Conservation (phyloP, 805 yeast genomes). For the Kuraishia piskuri region DNA sequence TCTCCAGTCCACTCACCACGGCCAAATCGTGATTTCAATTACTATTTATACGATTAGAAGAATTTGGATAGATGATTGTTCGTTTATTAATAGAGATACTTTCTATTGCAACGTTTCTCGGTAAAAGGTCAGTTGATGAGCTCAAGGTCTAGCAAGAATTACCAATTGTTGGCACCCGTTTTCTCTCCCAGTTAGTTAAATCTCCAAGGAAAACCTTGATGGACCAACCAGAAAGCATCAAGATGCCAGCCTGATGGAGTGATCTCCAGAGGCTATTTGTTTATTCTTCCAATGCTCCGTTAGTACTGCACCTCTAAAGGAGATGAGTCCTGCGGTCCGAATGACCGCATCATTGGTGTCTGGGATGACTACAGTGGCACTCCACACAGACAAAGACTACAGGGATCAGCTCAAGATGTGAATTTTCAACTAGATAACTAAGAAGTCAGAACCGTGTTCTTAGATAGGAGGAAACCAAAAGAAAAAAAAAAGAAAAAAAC, state of each 20-base stretch:
- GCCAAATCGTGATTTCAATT: constrained; percentile 4
- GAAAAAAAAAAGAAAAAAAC: background rate
- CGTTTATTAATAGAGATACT: background rate
- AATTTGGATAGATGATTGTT: background rate
- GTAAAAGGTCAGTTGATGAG: background rate
- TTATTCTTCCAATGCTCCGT: constrained; percentile 51
- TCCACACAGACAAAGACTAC: background rate
- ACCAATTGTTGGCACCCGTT: background rate
- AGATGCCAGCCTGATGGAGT: background rate
- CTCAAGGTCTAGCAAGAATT: background rate
- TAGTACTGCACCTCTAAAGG: constrained; percentile 32
- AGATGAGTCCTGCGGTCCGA: constrained; percentile 43
- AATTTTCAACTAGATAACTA: background rate
- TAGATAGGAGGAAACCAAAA: background rate
- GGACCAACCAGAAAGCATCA: constrained; percentile 1
- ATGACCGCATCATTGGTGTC: constrained; percentile 46
- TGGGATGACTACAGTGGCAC: background rate
- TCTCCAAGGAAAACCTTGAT: background rate
- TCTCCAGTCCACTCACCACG: constrained; percentile 53
- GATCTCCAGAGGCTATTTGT: background rate
- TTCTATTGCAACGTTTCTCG: background rate
- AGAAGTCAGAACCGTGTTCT: background rate
- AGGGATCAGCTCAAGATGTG: background rate
- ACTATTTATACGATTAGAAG: background rate
- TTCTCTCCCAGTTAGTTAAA: background rate